A percentile compares a stretch with the other conserved stretches of the same genome.
phyloP scores from a whole-genome alignment of 2,329 filamentous ascomycete genomes.

The Nannizziopsis arthrosporioides region DNA sequence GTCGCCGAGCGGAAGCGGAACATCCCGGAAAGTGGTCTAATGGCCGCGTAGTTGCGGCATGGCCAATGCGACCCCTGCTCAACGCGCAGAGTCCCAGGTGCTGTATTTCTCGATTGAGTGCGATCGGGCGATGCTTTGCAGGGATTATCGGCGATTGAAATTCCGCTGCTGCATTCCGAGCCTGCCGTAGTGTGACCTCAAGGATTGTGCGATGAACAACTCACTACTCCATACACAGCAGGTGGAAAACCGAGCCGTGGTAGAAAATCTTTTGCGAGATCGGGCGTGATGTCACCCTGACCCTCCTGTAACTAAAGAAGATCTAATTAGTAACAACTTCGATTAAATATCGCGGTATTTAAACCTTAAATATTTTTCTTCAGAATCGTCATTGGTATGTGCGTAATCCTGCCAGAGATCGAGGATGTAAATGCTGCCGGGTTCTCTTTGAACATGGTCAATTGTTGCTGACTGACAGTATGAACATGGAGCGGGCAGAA shows the following conservation, averaged over 20 bases:
- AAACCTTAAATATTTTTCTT: neutral
- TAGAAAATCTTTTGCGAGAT: neutral
- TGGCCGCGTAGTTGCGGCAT: slow-evolving; percentile 11
- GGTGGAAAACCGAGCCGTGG: neutral
- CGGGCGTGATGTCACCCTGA: slow-evolving; percentile 8
- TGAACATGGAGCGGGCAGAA: slow-evolving; percentile 24
- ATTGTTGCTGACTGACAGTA: neutral
- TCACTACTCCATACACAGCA: neutral
- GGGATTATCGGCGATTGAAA: neutral
- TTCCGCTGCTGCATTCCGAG: neutral
- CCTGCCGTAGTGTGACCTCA: neutral
- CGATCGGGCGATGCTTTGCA: neutral
- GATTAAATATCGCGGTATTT: slow-evolving; percentile 6
- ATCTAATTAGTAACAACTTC: slow-evolving; percentile 3
- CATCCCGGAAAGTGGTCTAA: slow-evolving; percentile 5
- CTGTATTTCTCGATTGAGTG: neutral
- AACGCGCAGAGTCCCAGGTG: neutral
- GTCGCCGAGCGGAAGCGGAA: neutral
- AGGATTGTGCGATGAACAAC: too few relatives aligned
- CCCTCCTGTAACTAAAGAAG: neutral
- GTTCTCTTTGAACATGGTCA: neutral
- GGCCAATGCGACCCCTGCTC: neutral
- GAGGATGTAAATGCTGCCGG: neutral
- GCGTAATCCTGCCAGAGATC: neutral
- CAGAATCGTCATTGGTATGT: neutral